phyloP scores from a whole-genome alignment of 2,329 filamentous ascomycete genomes.

The Neofusicoccum sp. region DNA sequence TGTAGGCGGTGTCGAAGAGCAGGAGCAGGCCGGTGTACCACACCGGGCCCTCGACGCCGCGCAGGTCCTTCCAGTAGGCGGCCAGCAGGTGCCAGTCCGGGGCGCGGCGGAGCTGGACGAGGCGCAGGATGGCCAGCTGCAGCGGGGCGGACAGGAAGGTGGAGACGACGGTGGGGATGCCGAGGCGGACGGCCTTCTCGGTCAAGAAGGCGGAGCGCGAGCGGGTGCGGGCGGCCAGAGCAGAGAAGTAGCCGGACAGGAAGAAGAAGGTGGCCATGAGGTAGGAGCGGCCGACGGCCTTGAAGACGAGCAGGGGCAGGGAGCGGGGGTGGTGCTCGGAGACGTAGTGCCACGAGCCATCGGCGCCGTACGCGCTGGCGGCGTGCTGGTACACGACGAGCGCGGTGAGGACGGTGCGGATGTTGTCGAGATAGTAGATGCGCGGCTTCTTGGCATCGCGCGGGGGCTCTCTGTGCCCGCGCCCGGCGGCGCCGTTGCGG shows the following conservation, averaged over 20 bases:
- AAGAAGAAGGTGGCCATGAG: slow-evolving; percentile 28
- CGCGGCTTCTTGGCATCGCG: not conserved
- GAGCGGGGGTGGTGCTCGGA: slow-evolving; percentile 16
- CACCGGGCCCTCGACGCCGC: slow-evolving; percentile 23
- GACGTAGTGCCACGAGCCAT: slow-evolving; percentile 22
- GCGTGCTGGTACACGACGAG: too few species aligned
- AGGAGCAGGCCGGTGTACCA: slow-evolving; percentile 26
- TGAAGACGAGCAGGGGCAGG: slow-evolving; percentile 20
- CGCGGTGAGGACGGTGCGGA: slow-evolving; percentile 26
- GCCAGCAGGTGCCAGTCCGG: not conserved
- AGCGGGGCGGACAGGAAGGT: slow-evolving; percentile 11
- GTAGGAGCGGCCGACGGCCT: slow-evolving; percentile 25
- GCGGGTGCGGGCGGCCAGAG: slow-evolving; percentile 17
- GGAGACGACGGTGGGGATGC: slow-evolving; percentile 22
- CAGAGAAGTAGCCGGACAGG: slow-evolving; percentile 25
- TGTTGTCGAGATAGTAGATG: slow-evolving; percentile 23
- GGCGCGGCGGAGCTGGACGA: not conserved
- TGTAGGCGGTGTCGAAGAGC: slow-evolving; percentile 23
- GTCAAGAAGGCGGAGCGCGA: slow-evolving; percentile 4
- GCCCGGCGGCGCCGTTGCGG: too few species aligned
- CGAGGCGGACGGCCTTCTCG: slow-evolving; percentile 24
- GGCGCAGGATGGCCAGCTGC: not conserved
- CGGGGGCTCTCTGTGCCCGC: too few species aligned
- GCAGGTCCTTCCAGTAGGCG: slow-evolving; percentile 4
- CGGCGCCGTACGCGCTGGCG: slow-evolving; percentile 24